Conservation (phyloP, 2,329 filamentous ascomycete species). For the Aspergillus quadrilineatus region DNA sequence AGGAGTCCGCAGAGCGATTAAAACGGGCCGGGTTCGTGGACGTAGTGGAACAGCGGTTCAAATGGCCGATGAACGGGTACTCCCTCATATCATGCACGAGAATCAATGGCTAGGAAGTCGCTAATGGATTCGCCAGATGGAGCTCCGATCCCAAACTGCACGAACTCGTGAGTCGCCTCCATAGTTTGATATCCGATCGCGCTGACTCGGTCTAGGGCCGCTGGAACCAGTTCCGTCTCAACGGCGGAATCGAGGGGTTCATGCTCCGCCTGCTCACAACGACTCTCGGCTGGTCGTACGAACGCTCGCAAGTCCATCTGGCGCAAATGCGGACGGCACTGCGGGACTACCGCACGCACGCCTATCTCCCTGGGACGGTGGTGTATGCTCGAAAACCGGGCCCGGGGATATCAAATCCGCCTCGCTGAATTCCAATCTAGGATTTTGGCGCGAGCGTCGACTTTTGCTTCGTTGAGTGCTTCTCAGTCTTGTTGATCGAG, state of each 20-base stretch:
- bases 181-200: too few species aligned
- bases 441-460: neutral
- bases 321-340: constrained; percentile 25
- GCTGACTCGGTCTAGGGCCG: constrained; percentile 13
- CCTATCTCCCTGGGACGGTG: constrained; percentile 23
- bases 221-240: constrained; percentile 24
- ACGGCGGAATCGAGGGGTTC: constrained; percentile 22
- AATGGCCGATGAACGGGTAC: constrained; percentile 27
- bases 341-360: constrained; percentile 22
- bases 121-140: constrained; percentile 14
- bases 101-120: neutral
- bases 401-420: neutral
- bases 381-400: constrained; percentile 22
- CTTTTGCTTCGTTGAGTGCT: neutral
- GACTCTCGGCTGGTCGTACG: constrained; percentile 24
- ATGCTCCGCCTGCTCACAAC: constrained; percentile 26
- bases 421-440: neutral
- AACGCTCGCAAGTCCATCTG: constrained; percentile 24
- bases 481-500: neutral
- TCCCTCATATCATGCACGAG: neutral
- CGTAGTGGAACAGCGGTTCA: constrained; percentile 23
- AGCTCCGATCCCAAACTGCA: constrained; percentile 23
- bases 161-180: constrained; percentile 16
- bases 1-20: constrained; percentile 20
- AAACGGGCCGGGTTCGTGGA: constrained; percentile 28